These are phyloP conservation scores for Aspergillus kassunensis DNA, from an alignment of 495 filamentous ascomycete species.

Conservation along the genomic window DNA sequence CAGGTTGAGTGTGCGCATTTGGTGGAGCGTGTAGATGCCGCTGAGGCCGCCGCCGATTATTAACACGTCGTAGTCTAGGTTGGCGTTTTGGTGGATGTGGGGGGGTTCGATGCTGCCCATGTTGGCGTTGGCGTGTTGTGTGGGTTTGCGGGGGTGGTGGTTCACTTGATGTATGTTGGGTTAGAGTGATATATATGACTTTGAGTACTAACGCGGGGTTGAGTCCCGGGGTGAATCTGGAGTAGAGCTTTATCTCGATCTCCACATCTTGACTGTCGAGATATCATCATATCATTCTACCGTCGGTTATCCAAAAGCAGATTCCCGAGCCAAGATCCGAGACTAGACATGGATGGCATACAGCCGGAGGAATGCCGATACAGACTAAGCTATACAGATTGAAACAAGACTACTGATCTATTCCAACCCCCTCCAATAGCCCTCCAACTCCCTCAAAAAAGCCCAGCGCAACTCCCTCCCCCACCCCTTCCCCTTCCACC, in stretches of 20 bases:
- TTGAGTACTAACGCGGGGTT: too few species aligned
- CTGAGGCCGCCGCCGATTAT: conserved; percentile 50
- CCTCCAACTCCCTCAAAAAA: conserved; percentile 9
- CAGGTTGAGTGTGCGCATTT: conserved; percentile 39
- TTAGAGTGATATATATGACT: too few species aligned
- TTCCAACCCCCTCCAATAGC: neutral
- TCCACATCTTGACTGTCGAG: too few species aligned
- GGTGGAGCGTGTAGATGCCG: conserved; percentile 40
- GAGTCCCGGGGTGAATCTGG: too few species aligned
- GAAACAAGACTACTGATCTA: neutral
- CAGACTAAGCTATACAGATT: too few species aligned
- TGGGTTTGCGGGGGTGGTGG: too few species aligned
- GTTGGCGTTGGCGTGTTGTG: too few species aligned
- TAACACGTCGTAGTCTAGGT: conserved; percentile 36
- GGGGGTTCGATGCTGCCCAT: conserved; percentile 14
- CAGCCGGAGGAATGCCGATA: neutral
- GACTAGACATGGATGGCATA: neutral
- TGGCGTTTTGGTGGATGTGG: neutral
- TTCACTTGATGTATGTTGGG: too few species aligned
- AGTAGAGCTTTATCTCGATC: too few species aligned
- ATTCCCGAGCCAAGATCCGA: neutral
- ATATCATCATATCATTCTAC: too few species aligned
- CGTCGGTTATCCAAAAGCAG: conserved; percentile 2
- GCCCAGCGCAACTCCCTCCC: neutral
- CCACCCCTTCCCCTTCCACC: conserved; percentile 9